These are phyloP conservation scores for Sordaria brevicollis DNA, from an alignment of 495 filamentous ascomycete species.

Conservation along the genomic window DNA sequence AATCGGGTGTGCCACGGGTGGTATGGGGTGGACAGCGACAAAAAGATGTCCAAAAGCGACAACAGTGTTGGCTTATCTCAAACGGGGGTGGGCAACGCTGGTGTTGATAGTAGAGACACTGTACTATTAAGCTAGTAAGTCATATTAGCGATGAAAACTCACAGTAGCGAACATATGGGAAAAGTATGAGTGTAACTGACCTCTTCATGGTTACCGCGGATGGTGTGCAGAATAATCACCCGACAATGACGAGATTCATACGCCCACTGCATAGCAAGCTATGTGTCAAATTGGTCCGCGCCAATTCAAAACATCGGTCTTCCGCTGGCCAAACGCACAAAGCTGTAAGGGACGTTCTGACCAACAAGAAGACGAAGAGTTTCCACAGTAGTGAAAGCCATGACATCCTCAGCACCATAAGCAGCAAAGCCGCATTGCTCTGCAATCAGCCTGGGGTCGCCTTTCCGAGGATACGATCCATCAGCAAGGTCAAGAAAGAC, in stretches of 20 bases:
- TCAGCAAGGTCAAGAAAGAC: slow-evolving; percentile 74
- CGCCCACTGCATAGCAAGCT: not conserved
- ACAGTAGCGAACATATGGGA: not conserved
- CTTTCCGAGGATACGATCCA: slow-evolving; percentile 45
- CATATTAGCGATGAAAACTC: not conserved
- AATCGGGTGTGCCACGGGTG: not conserved
- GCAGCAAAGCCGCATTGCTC: slow-evolving; percentile 63
- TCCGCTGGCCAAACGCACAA: slow-evolving; percentile 68
- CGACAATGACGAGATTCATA: not conserved
- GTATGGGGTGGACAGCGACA: not conserved
- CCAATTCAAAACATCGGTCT: slow-evolving; percentile 50
- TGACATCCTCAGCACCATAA: slow-evolving; percentile 68
- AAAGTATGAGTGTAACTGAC: not conserved
- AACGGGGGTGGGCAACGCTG: not conserved
- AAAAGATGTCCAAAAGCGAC: not conserved
- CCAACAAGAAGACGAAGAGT: slow-evolving; percentile 68
- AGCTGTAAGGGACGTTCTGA: slow-evolving; percentile 79
- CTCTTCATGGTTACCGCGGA: not conserved
- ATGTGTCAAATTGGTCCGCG: not conserved
- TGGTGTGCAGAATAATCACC: not conserved
- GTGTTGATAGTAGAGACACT: not conserved
- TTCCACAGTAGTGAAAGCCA: slow-evolving; percentile 73
- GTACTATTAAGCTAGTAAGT: not conserved
- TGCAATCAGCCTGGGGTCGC: slow-evolving; percentile 60
- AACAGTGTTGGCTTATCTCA: not conserved